Evolutionary conservation across 2,329 filamentous ascomycete genomes (phyloP), one percentile per base, ranked within the genome.

Genomic region (Gremmenia infestans): DNA sequence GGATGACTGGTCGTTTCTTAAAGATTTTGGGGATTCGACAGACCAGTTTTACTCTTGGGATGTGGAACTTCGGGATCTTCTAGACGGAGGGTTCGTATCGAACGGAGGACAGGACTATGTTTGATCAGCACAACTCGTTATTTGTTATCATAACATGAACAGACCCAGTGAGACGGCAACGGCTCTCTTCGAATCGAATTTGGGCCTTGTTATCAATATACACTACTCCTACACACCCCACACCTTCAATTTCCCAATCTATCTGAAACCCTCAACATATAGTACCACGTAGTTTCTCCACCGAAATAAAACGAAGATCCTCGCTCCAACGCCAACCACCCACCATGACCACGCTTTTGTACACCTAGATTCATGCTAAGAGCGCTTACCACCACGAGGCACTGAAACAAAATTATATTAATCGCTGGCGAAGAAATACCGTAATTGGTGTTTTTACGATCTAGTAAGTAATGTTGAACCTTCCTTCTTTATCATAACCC

Each of bases 361-460:
- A 63, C 54, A 1, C 68, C 69, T 0, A 76, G 77, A 37, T 79
- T 76, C 0, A 70, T 75, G 60, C 76, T 76, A 42, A 80, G 76
- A 1, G 78, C 57, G 37, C 76, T 72, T 0, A 73, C 73, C 6
- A 79, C 57, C 0, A 70, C 45, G 19, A 78, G 71, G 75, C 76
- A 81, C 2, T 71, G 53, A 15, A 75, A 65, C 0, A 74, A 70
- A 6, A 78, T 53, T 0, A 71, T n/a, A 28, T 80, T 80, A 40
- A 72, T 48, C 1, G 67, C 54, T 0, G 64, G 54, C 1, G 75
- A 76, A n/a, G n/a, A 39, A 5, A 14, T 5, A 39, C 36, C 36
- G 12, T 14, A 7, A 28, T 7, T 28, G 25, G 25, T 28, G 8
- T n/a, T 25, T 28, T 28, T 28, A 28, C 25, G 6, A 28, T 28